Percentiles rank a stretch among this genome's conserved stretches.
phyloP scores from a whole-genome alignment of 768 basidiomycete genomes.

The Amanita muscaria region DNA sequence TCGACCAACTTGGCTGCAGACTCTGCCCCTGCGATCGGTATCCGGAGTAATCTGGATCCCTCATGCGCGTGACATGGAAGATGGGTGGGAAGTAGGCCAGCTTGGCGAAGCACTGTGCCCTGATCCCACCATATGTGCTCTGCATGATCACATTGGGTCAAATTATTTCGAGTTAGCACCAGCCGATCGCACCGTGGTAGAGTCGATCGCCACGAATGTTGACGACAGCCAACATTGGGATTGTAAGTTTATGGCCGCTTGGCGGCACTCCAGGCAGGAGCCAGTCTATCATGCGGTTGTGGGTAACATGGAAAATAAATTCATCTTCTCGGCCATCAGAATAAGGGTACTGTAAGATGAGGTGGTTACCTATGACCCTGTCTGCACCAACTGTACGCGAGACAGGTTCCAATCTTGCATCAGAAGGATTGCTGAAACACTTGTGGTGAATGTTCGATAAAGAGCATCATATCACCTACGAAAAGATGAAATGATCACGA shows the following conservation, averaged over 20 bases:
- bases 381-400: constrained; percentile 46
- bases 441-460: background rate
- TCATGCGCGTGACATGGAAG: constrained; percentile 19
- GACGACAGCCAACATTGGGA: constrained; percentile 51
- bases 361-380: constrained; percentile 36
- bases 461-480: constrained; percentile 21
- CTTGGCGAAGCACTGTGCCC: constrained; percentile 28
- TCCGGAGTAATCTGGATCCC: constrained; percentile 18
- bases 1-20: constrained; percentile 28
- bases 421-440: constrained; percentile 35
- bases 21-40: constrained; percentile 31
- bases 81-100: constrained; percentile 27
- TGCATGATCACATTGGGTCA: constrained; percentile 9
- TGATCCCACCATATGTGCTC: constrained; percentile 42
- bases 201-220: constrained; percentile 36
- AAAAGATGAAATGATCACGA: constrained; percentile 47
- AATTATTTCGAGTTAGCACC: background rate
- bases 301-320: constrained; percentile 39
- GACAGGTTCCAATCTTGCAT: constrained; percentile 33
- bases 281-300: constrained; percentile 37
- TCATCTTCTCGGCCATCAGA: constrained; percentile 29
- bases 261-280: constrained; percentile 46
- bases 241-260: constrained; percentile 35
- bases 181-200: constrained; percentile 22
- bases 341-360: background rate